A percentile compares a stretch with the other conserved stretches of the same genome.
These are phyloP conservation scores for Camellia granthamiana DNA, from an alignment of 148 eudicot species.

Conservation along the genomic window DNA sequence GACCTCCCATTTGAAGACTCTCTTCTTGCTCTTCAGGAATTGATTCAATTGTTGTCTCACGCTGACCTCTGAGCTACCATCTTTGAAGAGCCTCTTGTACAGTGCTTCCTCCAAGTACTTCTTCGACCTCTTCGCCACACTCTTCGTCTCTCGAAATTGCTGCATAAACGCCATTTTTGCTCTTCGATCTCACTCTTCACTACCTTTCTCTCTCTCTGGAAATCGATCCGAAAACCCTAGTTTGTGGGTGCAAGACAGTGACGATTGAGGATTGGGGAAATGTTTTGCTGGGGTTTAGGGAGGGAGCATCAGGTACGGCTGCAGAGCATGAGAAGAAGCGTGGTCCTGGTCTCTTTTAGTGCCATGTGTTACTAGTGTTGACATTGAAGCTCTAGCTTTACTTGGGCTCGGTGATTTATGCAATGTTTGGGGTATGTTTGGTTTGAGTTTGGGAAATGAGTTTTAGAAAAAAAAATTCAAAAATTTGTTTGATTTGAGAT, in stretches of 20 bases:
- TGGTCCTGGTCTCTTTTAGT: background rate
- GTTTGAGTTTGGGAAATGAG: no score
- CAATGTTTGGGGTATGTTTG: no score
- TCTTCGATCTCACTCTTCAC: background rate
- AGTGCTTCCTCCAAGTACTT: slow-evolving; percentile 77
- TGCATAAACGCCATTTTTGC: slow-evolving; percentile 35
- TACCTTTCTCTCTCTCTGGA: background rate
- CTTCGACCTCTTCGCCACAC: slow-evolving; percentile 61
- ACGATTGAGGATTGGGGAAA: background rate
- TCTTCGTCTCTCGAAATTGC: slow-evolving; percentile 52
- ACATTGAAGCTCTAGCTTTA: no score
- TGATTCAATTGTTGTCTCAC: slow-evolving; percentile 65
- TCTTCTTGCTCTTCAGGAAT: slow-evolving; percentile 56
- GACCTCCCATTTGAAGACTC: slow-evolving; percentile 92
- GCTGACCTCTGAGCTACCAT: slow-evolving; percentile 66
- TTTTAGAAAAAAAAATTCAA: no score
- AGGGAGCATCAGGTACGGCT: background rate
- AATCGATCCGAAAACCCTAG: slow-evolving; percentile 17
- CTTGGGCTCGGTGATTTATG: no score
- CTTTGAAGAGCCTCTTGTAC: slow-evolving; percentile 55
- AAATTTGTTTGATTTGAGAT: no score
- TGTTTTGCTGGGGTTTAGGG: slow-evolving; percentile 4
- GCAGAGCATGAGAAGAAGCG: background rate
- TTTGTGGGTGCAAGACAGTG: background rate
- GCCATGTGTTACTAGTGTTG: no score